Evolutionary conservation across 2,329 filamentous ascomycete species (phyloP), one percentile per base, ranked within the genome.

Genomic region (Clathrospora elynae): DNA sequence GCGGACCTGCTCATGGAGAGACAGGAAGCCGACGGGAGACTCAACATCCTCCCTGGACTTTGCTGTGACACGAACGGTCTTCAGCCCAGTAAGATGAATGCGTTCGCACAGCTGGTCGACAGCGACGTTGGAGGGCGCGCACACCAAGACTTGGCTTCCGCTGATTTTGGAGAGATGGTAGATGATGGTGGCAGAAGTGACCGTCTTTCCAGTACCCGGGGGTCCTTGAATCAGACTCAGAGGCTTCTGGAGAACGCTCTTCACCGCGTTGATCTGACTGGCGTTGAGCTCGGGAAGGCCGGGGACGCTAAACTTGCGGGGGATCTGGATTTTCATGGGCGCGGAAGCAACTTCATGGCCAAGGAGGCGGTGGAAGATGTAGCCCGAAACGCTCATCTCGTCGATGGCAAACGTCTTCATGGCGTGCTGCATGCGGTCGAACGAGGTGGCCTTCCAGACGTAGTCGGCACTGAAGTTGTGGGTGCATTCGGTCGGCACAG

Each of bases 371-470:
- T 99, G 93, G 76, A 97, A 99, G 54, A 99, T 96, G 73, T 96
- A 99, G 24, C 93, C 93, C 14, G 93, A 97, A 29, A 99, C 92
- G 64, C 91, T 96, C 87, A 95, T 88, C 71, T 99, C 93, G 59
- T 99, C 92, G 30, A 97, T 85, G 5, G 93, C 93, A 67, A 99
- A 99, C 0, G 90, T 97, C 78, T 96, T 97, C 92, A 99, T 97
- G 40, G 93, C 95, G 55, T 91, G 84, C 71, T 99, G 93, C 93
- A 99, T 99, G 52, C 93, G 91, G 66, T 99, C 93, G 68, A 99
- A 99, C 0, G 92, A 97, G 0, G 95, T 99, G 10, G 95, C 93
- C 70, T 99, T 99, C 93, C 93, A 99, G 42, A 99, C 93, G 65
- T 99, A 99, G 70, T 99, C 93, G 55, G 92, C 93, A 11, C 90